Evolutionary conservation across 2,329 filamentous ascomycete species (phyloP), one percentile per base, ranked within the genome.

Genomic region (Raffaelea ambrosiae): DNA sequence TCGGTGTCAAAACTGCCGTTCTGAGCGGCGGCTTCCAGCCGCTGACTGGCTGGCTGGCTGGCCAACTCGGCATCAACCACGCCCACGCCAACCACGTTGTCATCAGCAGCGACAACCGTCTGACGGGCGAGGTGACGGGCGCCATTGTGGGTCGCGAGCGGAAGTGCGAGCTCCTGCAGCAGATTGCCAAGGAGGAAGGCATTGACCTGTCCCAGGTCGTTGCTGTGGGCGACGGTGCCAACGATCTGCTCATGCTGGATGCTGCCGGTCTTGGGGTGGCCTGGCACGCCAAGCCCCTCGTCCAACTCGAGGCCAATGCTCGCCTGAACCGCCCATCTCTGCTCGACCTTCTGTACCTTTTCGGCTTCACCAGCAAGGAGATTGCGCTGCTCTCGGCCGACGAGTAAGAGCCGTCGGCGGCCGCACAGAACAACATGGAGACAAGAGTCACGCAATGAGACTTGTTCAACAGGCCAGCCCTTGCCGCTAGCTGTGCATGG

Each of bases 11-110:
- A 67, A 88, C 89, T 2, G 93, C 90, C 0, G 91, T 98, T 5
- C 68, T 96, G 29, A 95, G 88, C 31, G 93, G 93, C 40, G 93
- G 93, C 0, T 98, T 98, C 66, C 80, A 87, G 54, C 90, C 91
- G 0, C 69, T 97, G 54, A 94, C 93, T 0, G 76, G 81, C 49
- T 97, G 90, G 88, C 77, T 97, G 33, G 89, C 87, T 16, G 72
- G 72, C 38, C 74, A 88, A 59, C 71, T 98, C 22, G 93, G 88
- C 14, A 79, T 98, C 48, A 87, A 97, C 64, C 83, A 95, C 60
- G 89, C 88, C 0, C 81, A 84, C 62, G 93, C 93, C 38, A 98
- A 98, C 64, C 83, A 91, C 58, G 84, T 91, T 0, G 76, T 82
- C 16, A 72, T 84, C 16, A 79, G 81, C 52, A 69, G 76, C 33